phyloP scores from a whole-genome alignment of 2,329 filamentous ascomycete genomes.

The Aspergillus latus region DNA sequence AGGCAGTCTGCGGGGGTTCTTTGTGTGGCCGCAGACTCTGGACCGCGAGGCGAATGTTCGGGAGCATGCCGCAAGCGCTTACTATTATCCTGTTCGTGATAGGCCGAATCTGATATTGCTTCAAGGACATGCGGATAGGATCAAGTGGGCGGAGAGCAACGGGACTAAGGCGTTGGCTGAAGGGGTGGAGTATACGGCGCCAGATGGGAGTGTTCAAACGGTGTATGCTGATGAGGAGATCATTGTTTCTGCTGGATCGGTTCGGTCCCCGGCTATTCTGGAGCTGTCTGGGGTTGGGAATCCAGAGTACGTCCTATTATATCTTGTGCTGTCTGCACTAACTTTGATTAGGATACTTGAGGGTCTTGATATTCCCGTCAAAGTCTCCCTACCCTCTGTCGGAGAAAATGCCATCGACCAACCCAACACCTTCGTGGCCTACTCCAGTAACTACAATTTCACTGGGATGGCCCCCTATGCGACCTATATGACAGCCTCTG shows the following conservation, averaged over 20 bases:
- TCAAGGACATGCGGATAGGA: constrained; percentile 7
- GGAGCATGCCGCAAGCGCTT: constrained; percentile 50
- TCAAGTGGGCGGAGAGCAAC: constrained; percentile 8
- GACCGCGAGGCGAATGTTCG: constrained; percentile 40
- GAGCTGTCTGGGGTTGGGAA: constrained; percentile 62
- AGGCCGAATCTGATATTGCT: constrained; percentile 45
- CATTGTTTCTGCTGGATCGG: constrained; percentile 59
- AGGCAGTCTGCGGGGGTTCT: constrained; percentile 47
- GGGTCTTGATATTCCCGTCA: constrained; percentile 26
- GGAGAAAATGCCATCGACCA: constrained; percentile 54
- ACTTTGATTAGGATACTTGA: constrained; percentile 24
- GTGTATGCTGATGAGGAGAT: constrained; percentile 51
- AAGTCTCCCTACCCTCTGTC: constrained; percentile 39
- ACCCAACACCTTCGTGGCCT: constrained; percentile 25
- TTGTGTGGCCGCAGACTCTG: constrained; percentile 44
- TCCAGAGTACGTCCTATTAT: constrained; percentile 20
- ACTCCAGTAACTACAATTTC: not conserved
- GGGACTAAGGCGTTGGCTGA: not conserved
- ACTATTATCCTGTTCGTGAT: constrained; percentile 45
- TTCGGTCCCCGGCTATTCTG: constrained; percentile 57
- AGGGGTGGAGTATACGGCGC: constrained; percentile 20
- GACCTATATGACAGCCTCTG: constrained; percentile 1
- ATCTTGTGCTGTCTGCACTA: not conserved
- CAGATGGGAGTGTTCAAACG: constrained; percentile 23
- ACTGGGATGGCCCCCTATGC: not conserved